These are phyloP conservation scores for Penicillium crustosum DNA, from an alignment of 2,329 filamentous ascomycete genomes.

Conservation along the genomic window DNA sequence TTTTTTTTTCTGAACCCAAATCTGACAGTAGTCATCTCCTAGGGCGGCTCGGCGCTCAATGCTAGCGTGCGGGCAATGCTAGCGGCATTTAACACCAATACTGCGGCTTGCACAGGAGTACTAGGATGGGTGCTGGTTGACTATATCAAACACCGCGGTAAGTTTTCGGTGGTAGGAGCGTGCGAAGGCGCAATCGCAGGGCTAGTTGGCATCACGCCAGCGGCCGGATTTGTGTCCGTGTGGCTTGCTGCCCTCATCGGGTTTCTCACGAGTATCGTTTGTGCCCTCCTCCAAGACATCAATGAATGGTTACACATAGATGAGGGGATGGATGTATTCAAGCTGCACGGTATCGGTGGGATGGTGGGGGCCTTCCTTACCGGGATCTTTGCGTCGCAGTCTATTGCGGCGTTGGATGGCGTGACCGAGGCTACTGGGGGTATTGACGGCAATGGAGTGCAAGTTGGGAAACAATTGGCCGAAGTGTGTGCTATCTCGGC, in stretches of 20 bases:
- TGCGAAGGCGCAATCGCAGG: conserved; percentile 60
- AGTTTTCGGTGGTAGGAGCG: conserved; percentile 57
- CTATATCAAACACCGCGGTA: conserved; percentile 52
- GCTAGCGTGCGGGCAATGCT: conserved; percentile 55
- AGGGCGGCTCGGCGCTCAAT: conserved; percentile 56
- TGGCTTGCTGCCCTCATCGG: conserved; percentile 59
- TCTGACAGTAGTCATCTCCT: not conserved
- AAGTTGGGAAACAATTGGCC: conserved; percentile 57
- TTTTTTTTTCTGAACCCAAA: not conserved
- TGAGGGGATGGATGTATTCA: conserved; percentile 61
- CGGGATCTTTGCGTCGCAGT: conserved; percentile 54
- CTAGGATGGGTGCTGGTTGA: conserved; percentile 57
- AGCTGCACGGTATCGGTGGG: conserved; percentile 58
- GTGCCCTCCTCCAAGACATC: conserved; percentile 51
- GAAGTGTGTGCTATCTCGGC: conserved; percentile 55
- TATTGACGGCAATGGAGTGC: conserved; percentile 57
- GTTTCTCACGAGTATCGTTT: conserved; percentile 55
- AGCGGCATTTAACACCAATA: conserved; percentile 59
- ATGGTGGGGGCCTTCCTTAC: conserved; percentile 60
- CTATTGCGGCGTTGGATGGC: conserved; percentile 50
- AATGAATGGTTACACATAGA: conserved; percentile 58
- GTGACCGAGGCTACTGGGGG: conserved; percentile 48
- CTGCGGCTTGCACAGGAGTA: conserved; percentile 55
- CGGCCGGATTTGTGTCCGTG: conserved; percentile 53
- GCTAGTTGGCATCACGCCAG: conserved; percentile 61